Percentiles rank a stretch among this genome's conserved stretches.
Evolutionary conservation across 441 rosid species (phyloP).

Genomic region (Corymbia citriodora): DNA sequence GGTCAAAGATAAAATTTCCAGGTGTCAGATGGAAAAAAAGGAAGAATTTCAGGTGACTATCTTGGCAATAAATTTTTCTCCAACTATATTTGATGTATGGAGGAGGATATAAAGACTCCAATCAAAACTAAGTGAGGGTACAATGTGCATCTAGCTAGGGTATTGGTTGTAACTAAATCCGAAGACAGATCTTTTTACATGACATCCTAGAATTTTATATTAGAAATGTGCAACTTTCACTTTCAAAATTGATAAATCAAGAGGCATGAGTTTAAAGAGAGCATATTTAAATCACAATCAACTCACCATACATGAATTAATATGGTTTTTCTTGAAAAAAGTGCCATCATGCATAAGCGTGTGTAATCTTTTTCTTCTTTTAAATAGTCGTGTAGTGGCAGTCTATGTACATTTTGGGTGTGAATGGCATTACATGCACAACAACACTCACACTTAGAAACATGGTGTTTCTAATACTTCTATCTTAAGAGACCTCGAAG

Average conservation of each 20-base stretch:
- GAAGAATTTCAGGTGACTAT: background rate
- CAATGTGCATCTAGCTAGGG: background rate
- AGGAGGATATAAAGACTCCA: background rate
- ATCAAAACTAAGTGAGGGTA: background rate
- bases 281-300: background rate
- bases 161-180: background rate
- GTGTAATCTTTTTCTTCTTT: background rate
- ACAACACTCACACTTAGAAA: background rate
- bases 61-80: background rate
- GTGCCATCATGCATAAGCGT: background rate
- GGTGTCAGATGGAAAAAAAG: background rate
- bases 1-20: background rate
- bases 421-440: background rate
- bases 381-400: background rate
- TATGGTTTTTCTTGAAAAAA: background rate
- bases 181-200: background rate
- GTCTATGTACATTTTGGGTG: background rate
- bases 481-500: background rate
- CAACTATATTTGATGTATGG: background rate
- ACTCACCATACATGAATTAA: background rate
- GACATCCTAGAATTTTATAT: background rate
- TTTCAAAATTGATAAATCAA: background rate
- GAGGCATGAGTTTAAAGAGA: background rate
- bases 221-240: background rate
- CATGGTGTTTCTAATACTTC: background rate